Base-by-base conservation (phyloP, 805 yeast species). In the Cyberlindnera petersonii region DNA sequence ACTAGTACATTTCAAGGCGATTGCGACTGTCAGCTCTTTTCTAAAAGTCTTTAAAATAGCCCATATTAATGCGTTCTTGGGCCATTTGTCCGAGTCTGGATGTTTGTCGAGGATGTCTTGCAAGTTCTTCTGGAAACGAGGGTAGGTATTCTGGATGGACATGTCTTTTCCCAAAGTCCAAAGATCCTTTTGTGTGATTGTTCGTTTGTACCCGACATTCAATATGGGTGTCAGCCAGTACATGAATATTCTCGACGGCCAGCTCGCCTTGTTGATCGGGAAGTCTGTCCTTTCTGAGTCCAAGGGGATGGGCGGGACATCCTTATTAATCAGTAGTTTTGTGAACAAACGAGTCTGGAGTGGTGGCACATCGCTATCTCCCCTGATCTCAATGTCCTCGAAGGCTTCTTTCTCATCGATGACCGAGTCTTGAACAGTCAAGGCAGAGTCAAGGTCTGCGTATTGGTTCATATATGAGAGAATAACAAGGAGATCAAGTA, bases 151-250 rank as follows among this genome's bases (percentile, higher is more conserved):
- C 23, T 72, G 73, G 26, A 71, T 60, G 4, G 61, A 55, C 48
- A 65, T 57, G 22, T 61, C 56, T 1, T 64, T 65, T 17, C 66
- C 70, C 45, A 75, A 53, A 10, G 44, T 47, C 54, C 64, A 82
- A 45, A 82, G 56, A 59, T 84, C 91, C 28, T 74, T 69, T 5
- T 81, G 78, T 31, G 71, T 72, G 31, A 84, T 56, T 0, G 88
- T 81, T 50, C 91, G 65, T 53, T 74, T 79, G 58, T 83, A 84
- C 3, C 93, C 91, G 4, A 69, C 69, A 13, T 59, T 60, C 62
- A 84, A 59, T 37, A 84, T 49, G 0, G 87, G 87, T 9, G 60
- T 49, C 35, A 83, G 59, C 88, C 89, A 84, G 71, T 77, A 67
- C 55, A 82, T 74, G 48, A 77, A 74, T 0, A 66, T 28, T 42